Base-by-base conservation (phyloP, 129 eudicot species). In the Logfia minima region DNA sequence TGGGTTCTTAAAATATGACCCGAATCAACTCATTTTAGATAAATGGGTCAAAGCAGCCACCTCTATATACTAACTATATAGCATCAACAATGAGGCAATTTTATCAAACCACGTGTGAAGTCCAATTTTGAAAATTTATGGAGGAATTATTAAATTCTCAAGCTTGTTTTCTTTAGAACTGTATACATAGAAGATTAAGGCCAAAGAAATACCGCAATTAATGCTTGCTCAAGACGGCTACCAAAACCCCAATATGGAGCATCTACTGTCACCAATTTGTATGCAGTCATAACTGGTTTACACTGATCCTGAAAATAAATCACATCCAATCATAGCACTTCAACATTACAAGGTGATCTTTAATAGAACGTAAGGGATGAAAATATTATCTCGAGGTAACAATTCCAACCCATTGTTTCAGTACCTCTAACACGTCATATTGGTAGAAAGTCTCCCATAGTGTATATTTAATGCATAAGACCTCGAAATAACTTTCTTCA, bases 211-310 rank as follows among this genome's bases (percentile, higher is more conserved):
- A 91, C 97, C 88, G 92, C 84, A 68, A 91, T 71, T 63, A 88
- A 43, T 55, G 89, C 85, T 75, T 88, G 90, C 74, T 91, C 93
- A 17, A 88, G 79, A 64, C 81, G 86, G 61, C 87, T 83, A 28
- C 97, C 97, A 66, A 88, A 91, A 21, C 97, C 97, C 97, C 97
- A 88, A 76, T 88, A 91, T 22, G 97, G 93, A 79, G 80, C 93
- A 71, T 91, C 92, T 80, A 90, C 78, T 0, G 91, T 88, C 75
- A 90, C 96, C 85, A 90, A 79, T 69, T 90, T 90, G 86, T 90
- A 90, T 59, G 96, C 96, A 2, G 96, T 90, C 93, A 88, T 86
- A 63, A 90, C 93, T 16, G 96, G 96, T 69, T 76, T 80, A 80
- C 96, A 88, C 2, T 64, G 77, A 10, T 80, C 93, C 96, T 91